Percentiles rank a stretch among this genome's conserved stretches.
Conservation (phyloP, 768 basidiomycete genomes). For the Rhizopogon sp. region DNA sequence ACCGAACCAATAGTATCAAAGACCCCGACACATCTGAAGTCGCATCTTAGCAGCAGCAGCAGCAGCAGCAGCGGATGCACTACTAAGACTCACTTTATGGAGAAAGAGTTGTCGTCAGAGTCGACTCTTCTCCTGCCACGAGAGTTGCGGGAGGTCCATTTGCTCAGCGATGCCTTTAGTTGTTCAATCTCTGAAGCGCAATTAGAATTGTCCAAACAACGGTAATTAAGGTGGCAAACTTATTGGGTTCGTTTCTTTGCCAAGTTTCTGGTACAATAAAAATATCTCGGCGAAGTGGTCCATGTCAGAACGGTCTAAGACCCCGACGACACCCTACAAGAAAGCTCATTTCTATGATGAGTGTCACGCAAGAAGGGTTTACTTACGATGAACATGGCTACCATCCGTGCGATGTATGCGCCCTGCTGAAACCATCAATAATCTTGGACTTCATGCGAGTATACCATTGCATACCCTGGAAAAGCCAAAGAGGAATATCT, state of each 20-base stretch:
- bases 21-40: slow-evolving; percentile 58
- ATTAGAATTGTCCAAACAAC: background rate
- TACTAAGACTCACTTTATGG: slow-evolving; percentile 3
- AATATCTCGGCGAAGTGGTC: slow-evolving; percentile 41
- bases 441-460: background rate
- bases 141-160: too few species aligned
- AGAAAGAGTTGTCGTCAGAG: too few species aligned
- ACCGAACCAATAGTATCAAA: slow-evolving; percentile 25
- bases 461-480: slow-evolving; percentile 46
- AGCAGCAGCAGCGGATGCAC: background rate
- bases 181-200: slow-evolving; percentile 25
- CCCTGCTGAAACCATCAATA: slow-evolving; percentile 33
- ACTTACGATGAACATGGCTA: slow-evolving; percentile 62
- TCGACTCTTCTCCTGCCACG: too few species aligned
- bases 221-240: slow-evolving; percentile 26
- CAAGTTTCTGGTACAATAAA: slow-evolving; percentile 51
- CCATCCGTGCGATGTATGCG: slow-evolving; percentile 32
- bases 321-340: slow-evolving; percentile 58
- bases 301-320: slow-evolving; percentile 70
- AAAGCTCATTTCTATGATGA: background rate
- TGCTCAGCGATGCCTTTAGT: slow-evolving; percentile 38
- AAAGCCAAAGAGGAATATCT: slow-evolving; percentile 27
- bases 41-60: background rate
- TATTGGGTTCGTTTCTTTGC: slow-evolving; percentile 41
- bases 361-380: background rate